Evolutionary conservation across 164 flowering plant species (phyloP), one percentile per base, ranked within the genome.

Genomic region (Stephania japonica): DNA sequence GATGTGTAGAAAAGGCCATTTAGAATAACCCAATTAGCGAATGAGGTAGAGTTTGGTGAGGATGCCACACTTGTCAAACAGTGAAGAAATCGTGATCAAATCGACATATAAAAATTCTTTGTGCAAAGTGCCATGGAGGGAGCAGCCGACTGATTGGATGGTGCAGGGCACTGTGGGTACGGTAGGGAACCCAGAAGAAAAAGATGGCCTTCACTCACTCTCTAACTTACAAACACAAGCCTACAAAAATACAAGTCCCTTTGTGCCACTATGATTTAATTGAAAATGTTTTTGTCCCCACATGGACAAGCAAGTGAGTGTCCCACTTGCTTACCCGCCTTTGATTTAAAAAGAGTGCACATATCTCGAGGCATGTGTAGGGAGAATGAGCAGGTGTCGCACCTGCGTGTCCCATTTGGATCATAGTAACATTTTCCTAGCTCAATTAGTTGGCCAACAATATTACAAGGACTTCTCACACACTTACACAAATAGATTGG

Each of bases 111-210:
- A 32, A 32, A 32, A 67, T 32, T 67, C 44, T 11, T 11, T 2
- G 13, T 47, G 53, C 53, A 11, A 47, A 47, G 53, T 47, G 53
- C 53, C 53, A 47, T 47, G 16, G 53, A 47, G 53, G 53, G 53
- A 47, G 53, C 53, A 47, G 13, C 53, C 53, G 53, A 47, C 53
- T 47, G 53, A 47, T 9, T 47, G 53, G 53, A 47, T 47, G 42
- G 68, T 26, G 42, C 64, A 61, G 64, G 6, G 16, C 53, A 47
- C 53, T 47, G 53, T 47, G 53, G 32, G 68, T 65, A 65, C 68
- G 68, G 68, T 65, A 32, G 68, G 68, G 42, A 65, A 65, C 68
- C 68, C 66, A 47, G 27, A 26, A 26, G 42, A 65, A 47, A 65
- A 26, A 26, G 42, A 65, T 65, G 38, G 68, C 68, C 25, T 26